A percentile compares a stretch with the other conserved stretches of the same genome.
phyloP scores from a whole-genome alignment of 1,139 yeast genomes.

The Scheffersomyces illinoinensis region DNA sequence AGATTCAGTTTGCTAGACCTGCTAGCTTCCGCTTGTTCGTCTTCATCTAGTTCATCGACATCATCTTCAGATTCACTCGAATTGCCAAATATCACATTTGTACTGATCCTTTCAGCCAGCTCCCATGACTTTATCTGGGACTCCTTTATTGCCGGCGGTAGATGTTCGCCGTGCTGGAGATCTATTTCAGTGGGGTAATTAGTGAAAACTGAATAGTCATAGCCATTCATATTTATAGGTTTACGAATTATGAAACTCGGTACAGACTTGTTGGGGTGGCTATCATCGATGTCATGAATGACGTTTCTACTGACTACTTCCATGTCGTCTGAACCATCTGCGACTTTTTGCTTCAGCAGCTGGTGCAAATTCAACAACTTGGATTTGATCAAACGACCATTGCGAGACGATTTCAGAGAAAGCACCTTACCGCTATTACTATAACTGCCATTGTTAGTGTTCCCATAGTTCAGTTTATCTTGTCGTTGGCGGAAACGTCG shows the following conservation, averaged over 20 bases:
- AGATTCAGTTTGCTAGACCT: not conserved
- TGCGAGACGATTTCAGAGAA: constrained; percentile 11
- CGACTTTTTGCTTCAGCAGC: constrained; percentile 17
- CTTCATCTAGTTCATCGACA: constrained; percentile 6
- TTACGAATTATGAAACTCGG: constrained; percentile 19
- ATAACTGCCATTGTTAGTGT: not conserved
- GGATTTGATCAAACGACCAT: constrained; percentile 16
- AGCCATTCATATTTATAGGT: constrained; percentile 18
- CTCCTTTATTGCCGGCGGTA: constrained; percentile 22
- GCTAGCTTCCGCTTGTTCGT: not conserved
- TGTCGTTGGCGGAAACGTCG: constrained; percentile 17
- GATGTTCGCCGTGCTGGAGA: constrained; percentile 18
- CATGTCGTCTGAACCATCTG: not conserved
- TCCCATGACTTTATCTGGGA: constrained; percentile 52
- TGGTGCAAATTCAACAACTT: constrained; percentile 24
- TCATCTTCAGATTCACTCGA: constrained; percentile 19
- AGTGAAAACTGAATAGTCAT: constrained; percentile 25
- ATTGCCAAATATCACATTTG: constrained; percentile 37
- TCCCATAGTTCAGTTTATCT: not conserved
- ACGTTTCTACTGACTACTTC: constrained; percentile 1
- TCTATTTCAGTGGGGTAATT: constrained; percentile 22
- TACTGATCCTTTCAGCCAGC: constrained; percentile 42
- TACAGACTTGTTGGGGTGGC: constrained; percentile 15
- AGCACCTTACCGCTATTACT: constrained; percentile 3
- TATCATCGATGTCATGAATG: constrained; percentile 7